Conservation (phyloP, 768 basidiomycete genomes). For the Kwoniella mangroviensis region DNA sequence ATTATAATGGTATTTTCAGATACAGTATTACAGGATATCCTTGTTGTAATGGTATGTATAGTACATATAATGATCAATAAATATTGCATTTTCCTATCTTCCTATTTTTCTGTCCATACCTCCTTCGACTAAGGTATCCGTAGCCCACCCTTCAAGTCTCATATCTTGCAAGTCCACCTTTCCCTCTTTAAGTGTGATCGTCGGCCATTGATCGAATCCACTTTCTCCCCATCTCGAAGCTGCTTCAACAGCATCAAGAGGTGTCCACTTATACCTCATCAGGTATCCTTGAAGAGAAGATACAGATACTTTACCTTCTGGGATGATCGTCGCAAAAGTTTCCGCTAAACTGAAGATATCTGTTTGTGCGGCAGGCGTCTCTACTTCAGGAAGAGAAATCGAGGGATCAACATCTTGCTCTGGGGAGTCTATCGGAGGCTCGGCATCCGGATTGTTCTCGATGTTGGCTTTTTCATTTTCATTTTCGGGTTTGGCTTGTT, state of each 20-base stretch:
- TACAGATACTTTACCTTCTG: slow-evolving; percentile 70
- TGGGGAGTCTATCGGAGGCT: too few species aligned
- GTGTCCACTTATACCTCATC: slow-evolving; percentile 70
- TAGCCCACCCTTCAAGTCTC: neutral
- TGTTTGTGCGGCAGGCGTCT: too few species aligned
- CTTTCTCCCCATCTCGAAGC: slow-evolving; percentile 74
- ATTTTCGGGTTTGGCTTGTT: neutral
- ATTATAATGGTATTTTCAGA: too few species aligned
- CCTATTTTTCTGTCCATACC: too few species aligned
- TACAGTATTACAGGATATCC: too few species aligned
- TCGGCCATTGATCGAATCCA: slow-evolving; percentile 33
- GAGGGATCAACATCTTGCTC: too few species aligned
- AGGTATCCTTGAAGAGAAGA: slow-evolving; percentile 85
- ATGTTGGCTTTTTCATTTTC: too few species aligned
- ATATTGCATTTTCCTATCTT: too few species aligned
- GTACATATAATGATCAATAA: too few species aligned
- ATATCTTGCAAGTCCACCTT: neutral
- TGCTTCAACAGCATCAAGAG: slow-evolving; percentile 72
- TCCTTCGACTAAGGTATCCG: too few species aligned
- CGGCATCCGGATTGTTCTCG: too few species aligned
- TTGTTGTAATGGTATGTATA: too few species aligned
- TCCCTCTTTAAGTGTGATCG: neutral
- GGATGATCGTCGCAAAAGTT: slow-evolving; percentile 66
- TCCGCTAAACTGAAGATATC: slow-evolving; percentile 61
- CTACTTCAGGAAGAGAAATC: neutral